A percentile compares a stretch with the other conserved stretches of the same genome.
Conservation (phyloP, 2,329 filamentous ascomycete species). For the Ceratocystis colombiana region DNA sequence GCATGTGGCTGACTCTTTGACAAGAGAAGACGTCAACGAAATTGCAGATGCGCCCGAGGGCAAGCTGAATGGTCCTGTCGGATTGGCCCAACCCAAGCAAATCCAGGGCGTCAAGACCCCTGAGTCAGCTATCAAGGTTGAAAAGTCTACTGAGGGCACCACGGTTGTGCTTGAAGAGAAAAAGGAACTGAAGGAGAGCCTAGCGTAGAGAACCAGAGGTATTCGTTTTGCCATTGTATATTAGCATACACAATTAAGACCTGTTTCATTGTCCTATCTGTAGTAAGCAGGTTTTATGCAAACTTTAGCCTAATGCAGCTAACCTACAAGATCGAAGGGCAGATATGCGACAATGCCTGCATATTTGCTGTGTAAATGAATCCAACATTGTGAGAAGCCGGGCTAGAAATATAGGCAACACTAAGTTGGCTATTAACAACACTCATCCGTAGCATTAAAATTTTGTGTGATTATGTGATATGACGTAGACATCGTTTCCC, state of each 20-base stretch:
- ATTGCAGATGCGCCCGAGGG: slow-evolving; percentile 76
- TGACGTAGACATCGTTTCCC: slow-evolving; percentile 19
- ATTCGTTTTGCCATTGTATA: slow-evolving; percentile 19
- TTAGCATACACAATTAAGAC: slow-evolving; percentile 6
- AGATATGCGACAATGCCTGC: too few species aligned
- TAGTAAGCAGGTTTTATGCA: background rate
- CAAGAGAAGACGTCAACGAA: slow-evolving; percentile 72
- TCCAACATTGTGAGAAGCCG: background rate
- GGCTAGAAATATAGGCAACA: too few species aligned
- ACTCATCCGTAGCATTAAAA: background rate
- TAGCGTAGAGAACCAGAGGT: slow-evolving; percentile 32
- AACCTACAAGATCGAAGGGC: too few species aligned
- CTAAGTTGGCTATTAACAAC: background rate
- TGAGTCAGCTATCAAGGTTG: slow-evolving; percentile 43
- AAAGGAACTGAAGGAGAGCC: slow-evolving; percentile 49
- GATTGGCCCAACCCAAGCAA: slow-evolving; percentile 34
- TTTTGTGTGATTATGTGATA: slow-evolving; percentile 12
- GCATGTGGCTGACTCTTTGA: slow-evolving; percentile 66
- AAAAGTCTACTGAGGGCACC: slow-evolving; percentile 48
- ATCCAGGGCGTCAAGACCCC: slow-evolving; percentile 20
- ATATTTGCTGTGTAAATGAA: too few species aligned
- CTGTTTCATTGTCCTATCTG: background rate
- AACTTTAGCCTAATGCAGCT: background rate
- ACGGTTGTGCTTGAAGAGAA: slow-evolving; percentile 56
- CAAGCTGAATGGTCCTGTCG: slow-evolving; percentile 49